These are phyloP conservation scores for Puccinia sorghi DNA, from an alignment of 1,284 basidiomycete species.

Conservation along the genomic window DNA sequence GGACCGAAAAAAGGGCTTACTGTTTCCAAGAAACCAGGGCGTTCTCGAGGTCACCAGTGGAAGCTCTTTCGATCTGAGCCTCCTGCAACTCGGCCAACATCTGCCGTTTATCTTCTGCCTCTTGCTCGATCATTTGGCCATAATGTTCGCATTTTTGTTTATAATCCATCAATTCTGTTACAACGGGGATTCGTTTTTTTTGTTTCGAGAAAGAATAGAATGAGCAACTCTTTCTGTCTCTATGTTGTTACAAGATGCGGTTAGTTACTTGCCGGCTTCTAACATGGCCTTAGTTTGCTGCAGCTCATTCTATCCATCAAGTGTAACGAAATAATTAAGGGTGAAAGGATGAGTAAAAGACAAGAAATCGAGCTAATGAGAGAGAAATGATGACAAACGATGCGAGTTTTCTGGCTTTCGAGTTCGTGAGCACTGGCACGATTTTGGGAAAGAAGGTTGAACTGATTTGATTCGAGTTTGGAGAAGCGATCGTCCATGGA, in stretches of 20 bases:
- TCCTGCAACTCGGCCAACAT: constrained; percentile 69
- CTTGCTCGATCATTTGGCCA: constrained; percentile 38
- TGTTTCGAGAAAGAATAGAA: constrained; percentile 65
- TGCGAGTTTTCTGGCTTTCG: constrained; percentile 34
- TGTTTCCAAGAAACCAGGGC: constrained; percentile 60
- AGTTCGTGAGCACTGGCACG: constrained; percentile 39
- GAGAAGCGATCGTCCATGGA: constrained; percentile 59
- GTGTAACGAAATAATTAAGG: neutral
- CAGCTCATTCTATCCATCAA: constrained; percentile 38
- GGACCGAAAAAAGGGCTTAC: neutral
- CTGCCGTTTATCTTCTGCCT: constrained; percentile 65
- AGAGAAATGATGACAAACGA: constrained; percentile 10
- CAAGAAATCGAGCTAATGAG: neutral
- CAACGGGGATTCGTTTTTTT: constrained; percentile 61
- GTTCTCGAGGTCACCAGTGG: constrained; percentile 66
- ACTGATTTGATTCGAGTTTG: constrained; percentile 49
- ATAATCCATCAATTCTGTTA: constrained; percentile 52
- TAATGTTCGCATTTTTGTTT: constrained; percentile 41
- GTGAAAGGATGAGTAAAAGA: neutral
- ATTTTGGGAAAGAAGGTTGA: constrained; percentile 36
- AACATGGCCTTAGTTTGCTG: constrained; percentile 64
- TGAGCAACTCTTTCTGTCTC: constrained; percentile 67
- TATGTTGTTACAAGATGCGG: constrained; percentile 59
- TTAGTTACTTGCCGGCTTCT: constrained; percentile 66
- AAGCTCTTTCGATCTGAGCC: constrained; percentile 66